Conservation (phyloP, 1,284 basidiomycete genomes). For the Calocybe gambosa region DNA sequence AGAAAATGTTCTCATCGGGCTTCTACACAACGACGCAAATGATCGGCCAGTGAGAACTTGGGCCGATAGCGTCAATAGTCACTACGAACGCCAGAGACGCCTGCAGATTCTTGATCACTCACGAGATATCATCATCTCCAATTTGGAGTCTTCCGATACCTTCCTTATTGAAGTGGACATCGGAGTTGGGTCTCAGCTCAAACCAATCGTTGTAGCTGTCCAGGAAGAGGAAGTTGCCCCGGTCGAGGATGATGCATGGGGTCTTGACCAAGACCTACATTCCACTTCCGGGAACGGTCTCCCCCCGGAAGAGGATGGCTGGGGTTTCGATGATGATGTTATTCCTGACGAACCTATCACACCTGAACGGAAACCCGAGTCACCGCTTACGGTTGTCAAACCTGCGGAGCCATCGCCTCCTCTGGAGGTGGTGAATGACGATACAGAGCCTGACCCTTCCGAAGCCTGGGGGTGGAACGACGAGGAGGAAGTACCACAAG, state of each 20-base stretch:
- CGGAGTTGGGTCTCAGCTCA: slow-evolving; percentile 17
- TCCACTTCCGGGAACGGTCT: slow-evolving; percentile 5
- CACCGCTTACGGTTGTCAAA: slow-evolving; percentile 5
- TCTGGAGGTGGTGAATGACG: slow-evolving; percentile 16
- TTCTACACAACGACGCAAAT: slow-evolving; percentile 42
- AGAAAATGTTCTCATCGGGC: slow-evolving; percentile 39
- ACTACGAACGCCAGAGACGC: slow-evolving; percentile 70
- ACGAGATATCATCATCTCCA: slow-evolving; percentile 41
- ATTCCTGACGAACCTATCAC: slow-evolving; percentile 18
- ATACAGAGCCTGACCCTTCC: slow-evolving; percentile 31
- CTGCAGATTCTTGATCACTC: slow-evolving; percentile 53
- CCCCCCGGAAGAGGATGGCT: slow-evolving; percentile 34
- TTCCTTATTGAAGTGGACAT: slow-evolving; percentile 36
- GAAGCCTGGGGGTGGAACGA: slow-evolving; percentile 70
- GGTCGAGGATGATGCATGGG: slow-evolving; percentile 34
- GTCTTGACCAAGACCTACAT: slow-evolving; percentile 26
- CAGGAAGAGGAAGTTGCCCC: slow-evolving; percentile 24
- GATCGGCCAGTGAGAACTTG: slow-evolving; percentile 54
- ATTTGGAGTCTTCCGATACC: slow-evolving; percentile 26
- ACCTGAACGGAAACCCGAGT: slow-evolving; percentile 15
- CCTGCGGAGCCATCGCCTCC: slow-evolving; percentile 13
- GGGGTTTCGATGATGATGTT: slow-evolving; percentile 55
- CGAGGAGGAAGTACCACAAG: slow-evolving; percentile 22
- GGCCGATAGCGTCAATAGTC: slow-evolving; percentile 55
- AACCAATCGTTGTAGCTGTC: slow-evolving; percentile 27